Conservation (phyloP, 108 stramenopile species). For the Fragilaria crotonensis region DNA sequence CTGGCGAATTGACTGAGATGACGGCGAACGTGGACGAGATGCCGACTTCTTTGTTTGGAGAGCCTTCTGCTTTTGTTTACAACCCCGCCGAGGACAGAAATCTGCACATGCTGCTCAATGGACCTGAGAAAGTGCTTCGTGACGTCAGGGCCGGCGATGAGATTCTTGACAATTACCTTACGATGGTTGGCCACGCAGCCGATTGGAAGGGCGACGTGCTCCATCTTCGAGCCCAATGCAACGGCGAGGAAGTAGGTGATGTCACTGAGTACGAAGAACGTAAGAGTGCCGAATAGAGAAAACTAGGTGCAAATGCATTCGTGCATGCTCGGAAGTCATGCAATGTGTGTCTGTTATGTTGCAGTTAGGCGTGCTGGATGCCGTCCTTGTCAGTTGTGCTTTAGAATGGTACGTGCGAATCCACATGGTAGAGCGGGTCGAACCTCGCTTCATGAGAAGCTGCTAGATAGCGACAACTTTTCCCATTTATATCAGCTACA, state of each 20-base stretch:
- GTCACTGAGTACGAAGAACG: not conserved
- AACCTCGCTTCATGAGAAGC: no score
- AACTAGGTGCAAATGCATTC: not conserved
- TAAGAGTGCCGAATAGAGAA: not conserved
- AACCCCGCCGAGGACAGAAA: constrained; percentile 19
- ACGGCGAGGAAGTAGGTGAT: not conserved
- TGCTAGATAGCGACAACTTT: no score
- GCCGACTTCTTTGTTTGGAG: not conserved
- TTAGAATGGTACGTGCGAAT: no score
- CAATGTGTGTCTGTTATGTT: no score
- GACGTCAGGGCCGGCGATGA: constrained; percentile 20
- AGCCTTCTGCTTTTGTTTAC: constrained; percentile 8
- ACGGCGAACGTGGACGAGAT: constrained; percentile 4
- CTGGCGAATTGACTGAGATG: not conserved
- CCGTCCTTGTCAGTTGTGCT: no score
- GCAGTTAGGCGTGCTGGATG: no score
- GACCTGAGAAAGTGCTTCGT: not conserved
- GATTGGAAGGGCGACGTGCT: constrained; percentile 1
- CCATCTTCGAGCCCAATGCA: not conserved
- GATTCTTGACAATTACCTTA: constrained; percentile 20
- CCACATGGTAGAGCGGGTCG: no score
- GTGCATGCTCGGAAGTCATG: no score
- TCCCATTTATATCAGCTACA: no score
- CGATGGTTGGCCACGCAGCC: not conserved
- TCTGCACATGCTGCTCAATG: not conserved